These are phyloP conservation scores for Mucor plumbeus DNA, from an alignment of 371 early-diverging fungal genomes.

Conservation along the genomic window DNA sequence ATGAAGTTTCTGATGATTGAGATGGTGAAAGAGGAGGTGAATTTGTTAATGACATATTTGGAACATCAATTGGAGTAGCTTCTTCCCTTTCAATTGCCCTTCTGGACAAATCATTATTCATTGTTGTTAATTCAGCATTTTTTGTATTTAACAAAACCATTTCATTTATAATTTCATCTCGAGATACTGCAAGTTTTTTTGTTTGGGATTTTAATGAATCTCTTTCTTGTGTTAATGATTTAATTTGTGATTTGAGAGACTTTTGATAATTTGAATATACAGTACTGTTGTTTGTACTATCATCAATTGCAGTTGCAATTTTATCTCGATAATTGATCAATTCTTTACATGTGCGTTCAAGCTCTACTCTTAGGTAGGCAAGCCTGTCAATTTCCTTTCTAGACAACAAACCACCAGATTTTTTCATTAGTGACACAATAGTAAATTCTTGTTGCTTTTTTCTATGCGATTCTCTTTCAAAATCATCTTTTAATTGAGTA, in stretches of 20 bases:
- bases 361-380: slow-evolving; percentile 28
- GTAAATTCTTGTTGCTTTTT: slow-evolving; percentile 21
- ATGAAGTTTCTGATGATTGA: slow-evolving; percentile 10
- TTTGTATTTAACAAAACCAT: slow-evolving; percentile 58
- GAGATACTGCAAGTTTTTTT: slow-evolving; percentile 15
- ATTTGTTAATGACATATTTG: background rate
- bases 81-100: slow-evolving; percentile 44
- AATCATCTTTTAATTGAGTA: slow-evolving; percentile 25
- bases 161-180: slow-evolving; percentile 56
- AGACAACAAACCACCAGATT: slow-evolving; percentile 22
- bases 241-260: slow-evolving; percentile 27
- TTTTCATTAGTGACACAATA: slow-evolving; percentile 19
- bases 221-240: slow-evolving; percentile 30
- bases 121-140: slow-evolving; percentile 56
- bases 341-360: slow-evolving; percentile 35
- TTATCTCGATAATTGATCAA: slow-evolving; percentile 30
- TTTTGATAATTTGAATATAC: slow-evolving; percentile 25
- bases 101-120: slow-evolving; percentile 62
- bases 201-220: slow-evolving; percentile 33
- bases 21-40: slow-evolving; percentile 23
- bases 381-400: slow-evolving; percentile 31
- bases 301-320: slow-evolving; percentile 22
- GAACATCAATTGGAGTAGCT: background rate
- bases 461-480: slow-evolving; percentile 13
- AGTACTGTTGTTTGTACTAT: background rate